Evolutionary conservation across 2,329 filamentous ascomycete genomes (phyloP).

Genomic region (Verticillium dahliae): DNA sequence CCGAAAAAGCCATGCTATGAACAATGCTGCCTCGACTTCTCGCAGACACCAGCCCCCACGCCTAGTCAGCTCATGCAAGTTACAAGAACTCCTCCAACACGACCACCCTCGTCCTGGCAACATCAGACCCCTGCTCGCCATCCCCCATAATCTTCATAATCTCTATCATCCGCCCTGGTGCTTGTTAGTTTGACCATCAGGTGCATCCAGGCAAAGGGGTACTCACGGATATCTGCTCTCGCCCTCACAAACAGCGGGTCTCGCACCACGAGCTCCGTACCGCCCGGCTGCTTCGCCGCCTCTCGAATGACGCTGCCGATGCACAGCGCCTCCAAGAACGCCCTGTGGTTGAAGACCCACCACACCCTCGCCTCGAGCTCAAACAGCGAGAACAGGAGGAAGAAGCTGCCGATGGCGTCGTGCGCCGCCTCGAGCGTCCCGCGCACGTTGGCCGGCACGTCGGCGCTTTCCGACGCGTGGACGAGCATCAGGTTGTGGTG

Average conservation of each 20-base stretch:
- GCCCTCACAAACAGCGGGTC: slow-evolving; percentile 57
- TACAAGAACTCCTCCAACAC: slow-evolving; percentile 49
- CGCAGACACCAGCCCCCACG: neutral
- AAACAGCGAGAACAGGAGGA: slow-evolving; percentile 63
- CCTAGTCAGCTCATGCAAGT: neutral
- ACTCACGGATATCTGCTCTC: slow-evolving; percentile 54
- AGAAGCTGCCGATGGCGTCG: slow-evolving; percentile 68
- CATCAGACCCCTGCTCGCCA: slow-evolving; percentile 48
- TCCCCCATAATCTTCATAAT: slow-evolving; percentile 55
- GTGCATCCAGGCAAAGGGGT: neutral
- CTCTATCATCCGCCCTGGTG: slow-evolving; percentile 52
- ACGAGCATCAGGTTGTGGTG: slow-evolving; percentile 78
- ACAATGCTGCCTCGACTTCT: neutral
- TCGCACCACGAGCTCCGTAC: slow-evolving; percentile 36
- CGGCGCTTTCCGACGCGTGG: slow-evolving; percentile 61
- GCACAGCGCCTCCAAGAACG: slow-evolving; percentile 69
- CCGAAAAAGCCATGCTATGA: neutral
- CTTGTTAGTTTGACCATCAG: neutral
- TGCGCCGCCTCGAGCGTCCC: slow-evolving; percentile 70
- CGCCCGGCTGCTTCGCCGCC: slow-evolving; percentile 36
- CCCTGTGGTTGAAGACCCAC: slow-evolving; percentile 80
- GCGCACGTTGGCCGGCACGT: slow-evolving; percentile 58
- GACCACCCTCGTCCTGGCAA: slow-evolving; percentile 52
- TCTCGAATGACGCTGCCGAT: slow-evolving; percentile 56
- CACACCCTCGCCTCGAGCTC: slow-evolving; percentile 68